Percentiles rank a stretch among this genome's conserved stretches.
Evolutionary conservation across 331 rosid species (phyloP).

Genomic region (Erythrophleum ivorense): DNA sequence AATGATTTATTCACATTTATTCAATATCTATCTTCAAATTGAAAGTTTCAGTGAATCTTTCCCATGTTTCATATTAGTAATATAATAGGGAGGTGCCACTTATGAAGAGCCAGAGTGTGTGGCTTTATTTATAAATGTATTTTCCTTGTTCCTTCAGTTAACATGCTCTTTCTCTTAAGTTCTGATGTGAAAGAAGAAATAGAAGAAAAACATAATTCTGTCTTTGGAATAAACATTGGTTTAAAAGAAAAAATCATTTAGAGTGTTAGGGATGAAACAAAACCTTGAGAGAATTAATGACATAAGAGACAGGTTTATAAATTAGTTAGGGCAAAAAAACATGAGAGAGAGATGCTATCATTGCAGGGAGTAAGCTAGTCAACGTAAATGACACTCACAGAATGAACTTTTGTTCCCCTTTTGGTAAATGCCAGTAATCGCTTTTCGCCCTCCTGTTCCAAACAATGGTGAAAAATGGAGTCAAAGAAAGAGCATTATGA

Average conservation of each 20-base stretch:
- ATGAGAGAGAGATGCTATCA: conserved; percentile 24
- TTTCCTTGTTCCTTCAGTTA: conserved; percentile 6
- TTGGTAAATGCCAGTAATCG: conserved; percentile 94
- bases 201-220: background rate
- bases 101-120: too few relatives aligned
- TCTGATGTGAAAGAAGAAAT: background rate
- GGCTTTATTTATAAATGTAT: background rate
- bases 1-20: too few relatives aligned
- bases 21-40: too few relatives aligned
- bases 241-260: background rate
- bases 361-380: conserved; percentile 16
- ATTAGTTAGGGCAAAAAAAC: background rate
- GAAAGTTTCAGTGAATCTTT: too few relatives aligned
- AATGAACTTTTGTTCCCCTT: conserved; percentile 83
- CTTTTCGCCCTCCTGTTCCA: conserved; percentile 81
- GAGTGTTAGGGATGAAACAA: background rate
- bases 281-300: background rate
- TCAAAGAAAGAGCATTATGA: conserved; percentile 20
- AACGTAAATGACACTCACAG: conserved; percentile 55
- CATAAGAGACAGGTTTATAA: conserved; percentile 15
- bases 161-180: background rate
- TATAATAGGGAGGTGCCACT: too few relatives aligned
- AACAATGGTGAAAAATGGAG: conserved; percentile 18
- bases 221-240: background rate
- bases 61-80: too few relatives aligned